phyloP scores from a whole-genome alignment of 1,284 basidiomycete species.

The Bjerkandera adusta region DNA sequence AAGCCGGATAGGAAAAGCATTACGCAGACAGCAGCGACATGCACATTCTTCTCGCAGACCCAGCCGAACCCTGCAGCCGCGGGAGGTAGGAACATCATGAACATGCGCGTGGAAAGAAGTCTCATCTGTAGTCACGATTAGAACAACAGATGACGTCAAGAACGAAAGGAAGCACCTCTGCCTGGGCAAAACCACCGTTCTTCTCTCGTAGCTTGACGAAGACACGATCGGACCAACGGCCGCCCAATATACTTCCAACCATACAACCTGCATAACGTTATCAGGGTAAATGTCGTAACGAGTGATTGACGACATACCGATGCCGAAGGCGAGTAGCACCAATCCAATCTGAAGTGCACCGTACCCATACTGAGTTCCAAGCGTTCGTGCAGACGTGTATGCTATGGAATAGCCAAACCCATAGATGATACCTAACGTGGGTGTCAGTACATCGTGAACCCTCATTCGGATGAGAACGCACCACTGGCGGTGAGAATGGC shows the following conservation, averaged over 20 bases:
- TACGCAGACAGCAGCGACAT: conserved; percentile 62
- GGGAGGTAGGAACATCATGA: conserved; percentile 54
- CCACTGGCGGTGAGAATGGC: conserved; percentile 70
- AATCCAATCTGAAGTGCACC: conserved; percentile 72
- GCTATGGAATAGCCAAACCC: conserved; percentile 66
- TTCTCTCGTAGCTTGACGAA: conserved; percentile 52
- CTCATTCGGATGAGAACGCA: conserved; percentile 30
- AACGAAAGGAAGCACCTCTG: conserved; percentile 54
- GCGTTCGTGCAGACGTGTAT: conserved; percentile 74
- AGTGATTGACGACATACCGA: conserved; percentile 40
- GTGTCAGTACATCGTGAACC: too few relatives aligned
- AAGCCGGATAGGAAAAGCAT: conserved; percentile 69
- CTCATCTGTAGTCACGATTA: conserved; percentile 54
- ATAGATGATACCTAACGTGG: conserved; percentile 64
- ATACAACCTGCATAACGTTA: conserved; percentile 48
- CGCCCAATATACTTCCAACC: conserved; percentile 71
- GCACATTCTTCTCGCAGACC: conserved; percentile 62
- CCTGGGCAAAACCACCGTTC: conserved; percentile 59
- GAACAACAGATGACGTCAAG: not conserved
- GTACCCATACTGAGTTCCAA: conserved; percentile 64
- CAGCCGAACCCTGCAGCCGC: conserved; percentile 74
- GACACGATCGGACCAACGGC: conserved; percentile 72
- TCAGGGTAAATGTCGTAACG: not conserved
- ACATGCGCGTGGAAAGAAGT: conserved; percentile 57
- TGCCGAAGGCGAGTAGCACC: conserved; percentile 72